Evolutionary conservation across 1,284 basidiomycete species (phyloP), one percentile per base, ranked within the genome.

Genomic region (Bondarzewia mesenterica): DNA sequence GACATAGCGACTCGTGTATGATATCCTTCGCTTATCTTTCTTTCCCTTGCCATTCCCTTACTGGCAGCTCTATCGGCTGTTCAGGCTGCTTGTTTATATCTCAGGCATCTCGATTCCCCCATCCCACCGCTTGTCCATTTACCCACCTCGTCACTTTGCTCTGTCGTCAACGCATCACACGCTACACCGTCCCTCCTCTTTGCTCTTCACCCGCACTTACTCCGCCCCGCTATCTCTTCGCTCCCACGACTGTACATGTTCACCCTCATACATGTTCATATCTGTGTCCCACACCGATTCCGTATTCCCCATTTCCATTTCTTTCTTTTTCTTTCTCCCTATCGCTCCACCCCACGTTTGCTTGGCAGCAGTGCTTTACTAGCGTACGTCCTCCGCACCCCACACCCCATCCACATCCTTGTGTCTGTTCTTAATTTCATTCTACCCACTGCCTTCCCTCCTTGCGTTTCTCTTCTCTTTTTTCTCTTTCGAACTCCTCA

Each of bases 391-490:
- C 38, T 21, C n/a, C 35, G 20, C 37, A 40, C 49, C 39, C 16
- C 42, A 37, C 43, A 40, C 27, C 43, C 50, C 42, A 23, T 43
- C 15, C 26, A 38, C 47, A 41, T 48, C 46, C 39, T n/a, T n/a
- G 29, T 32, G 29, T 32, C 5, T n/a, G n/a, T n/a, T 10, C 29
- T 10, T 32, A 53, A 38, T 36, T 43, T 25, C 26, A 46, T 52
- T 21, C 14, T 22, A 21, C 23, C 39, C 39, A 6, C 23, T 41
- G 15, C 15, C 16, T 20, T 21, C 50, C 32, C 35, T 52, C 29
- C n/a, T 4, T 32, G 12, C 29, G 76, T 74, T 75, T 54, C 67
- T 71, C 65, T 58, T 43, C 72, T 60, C 44, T 44, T 48, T 16
- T 50, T 29, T 41, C 32, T 29, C 26, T 37, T 20, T n/a, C n/a